These are phyloP conservation scores for Aspergillus avenaceus DNA, from an alignment of 495 filamentous ascomycete species.

Conservation along the genomic window DNA sequence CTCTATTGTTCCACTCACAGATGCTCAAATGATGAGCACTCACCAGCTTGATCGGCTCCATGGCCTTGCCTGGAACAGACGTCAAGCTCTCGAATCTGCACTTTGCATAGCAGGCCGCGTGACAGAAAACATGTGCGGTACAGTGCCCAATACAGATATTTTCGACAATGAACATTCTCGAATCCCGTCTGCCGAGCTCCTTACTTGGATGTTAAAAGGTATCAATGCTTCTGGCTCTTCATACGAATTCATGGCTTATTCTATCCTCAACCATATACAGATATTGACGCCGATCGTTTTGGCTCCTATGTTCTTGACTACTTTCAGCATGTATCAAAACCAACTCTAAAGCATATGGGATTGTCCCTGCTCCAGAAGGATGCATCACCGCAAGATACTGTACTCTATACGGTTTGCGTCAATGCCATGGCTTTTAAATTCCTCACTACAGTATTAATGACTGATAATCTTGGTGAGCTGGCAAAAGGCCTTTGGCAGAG, in stretches of 20 bases:
- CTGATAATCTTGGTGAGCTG: constrained; percentile 8
- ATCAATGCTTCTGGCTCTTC: neutral
- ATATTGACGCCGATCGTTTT: constrained; percentile 14
- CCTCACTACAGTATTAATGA: constrained; percentile 7
- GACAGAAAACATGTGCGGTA: neutral
- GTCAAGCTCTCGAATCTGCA: constrained; percentile 11
- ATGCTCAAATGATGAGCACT: neutral
- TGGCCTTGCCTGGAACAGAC: constrained; percentile 3
- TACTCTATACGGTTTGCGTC: constrained; percentile 17
- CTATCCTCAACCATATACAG: neutral
- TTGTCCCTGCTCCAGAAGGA: constrained; percentile 8
- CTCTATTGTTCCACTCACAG: neutral
- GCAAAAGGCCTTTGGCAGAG: constrained; percentile 4
- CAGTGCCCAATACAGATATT: neutral
- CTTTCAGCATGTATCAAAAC: constrained; percentile 14
- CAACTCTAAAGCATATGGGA: constrained; percentile 17
- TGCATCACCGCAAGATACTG: constrained; percentile 2
- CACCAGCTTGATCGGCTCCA: constrained; percentile 4
- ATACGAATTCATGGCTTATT: no score
- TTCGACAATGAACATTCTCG: neutral
- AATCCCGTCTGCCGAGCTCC: constrained; percentile 10
- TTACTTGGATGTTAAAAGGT: constrained; percentile 24
- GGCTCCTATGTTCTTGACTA: constrained; percentile 19
- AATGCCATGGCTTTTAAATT: constrained; percentile 20
- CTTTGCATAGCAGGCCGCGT: constrained; percentile 5